Base-by-base conservation (phyloP, 345 rosid genomes). In the Garcia nutans region DNA sequence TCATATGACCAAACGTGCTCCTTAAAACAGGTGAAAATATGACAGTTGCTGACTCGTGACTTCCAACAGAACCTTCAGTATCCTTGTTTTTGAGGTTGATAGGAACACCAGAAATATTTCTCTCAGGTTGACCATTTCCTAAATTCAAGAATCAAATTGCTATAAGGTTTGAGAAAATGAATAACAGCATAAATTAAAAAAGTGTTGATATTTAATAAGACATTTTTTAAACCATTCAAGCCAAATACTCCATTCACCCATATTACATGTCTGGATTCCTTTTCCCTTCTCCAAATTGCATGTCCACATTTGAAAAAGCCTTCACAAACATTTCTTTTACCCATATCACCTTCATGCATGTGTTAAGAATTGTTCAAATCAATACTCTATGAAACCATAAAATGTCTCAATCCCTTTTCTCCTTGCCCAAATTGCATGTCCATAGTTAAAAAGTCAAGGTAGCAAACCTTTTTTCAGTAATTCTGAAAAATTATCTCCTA, bases 1-100 rank as follows among this genome's bases (percentile, higher is more conserved):
- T 90, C 79, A 90, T 71, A 82, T 86, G 92, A 50, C 70, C 78
- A 76, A 91, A 86, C 57, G 85, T 84, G 82, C 92, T 89, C 81
- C 85, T 83, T 67, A 85, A 79, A 73, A 85, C 64, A 74, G 86
- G 82, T 44, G 83, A 80, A 75, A 65, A 79, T 73, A 76, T 69
- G 44, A 55, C 55, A 70, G 71, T 23, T 33, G 73, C 24, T 44
- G 75, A 65, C 65, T 56, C 75, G 33, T 77, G 73, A 78, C 47
- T 82, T 76, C 78, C 77, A 50, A 50, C 26, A n/a, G 81, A 70
- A 80, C 59, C 71, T 59, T 73, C 80, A 69, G 71, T 78, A 61
- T 80, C 82, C 71, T 82, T 71, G 42, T 75, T 81, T 72, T 79
- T 78, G 17, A 49, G 76, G 67, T 76, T 85, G 71, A 77, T 74